Percentiles rank a stretch among this genome's conserved stretches.
phyloP scores from a whole-genome alignment of 169 alveolate species.

The Plasmodium knowlesi region DNA sequence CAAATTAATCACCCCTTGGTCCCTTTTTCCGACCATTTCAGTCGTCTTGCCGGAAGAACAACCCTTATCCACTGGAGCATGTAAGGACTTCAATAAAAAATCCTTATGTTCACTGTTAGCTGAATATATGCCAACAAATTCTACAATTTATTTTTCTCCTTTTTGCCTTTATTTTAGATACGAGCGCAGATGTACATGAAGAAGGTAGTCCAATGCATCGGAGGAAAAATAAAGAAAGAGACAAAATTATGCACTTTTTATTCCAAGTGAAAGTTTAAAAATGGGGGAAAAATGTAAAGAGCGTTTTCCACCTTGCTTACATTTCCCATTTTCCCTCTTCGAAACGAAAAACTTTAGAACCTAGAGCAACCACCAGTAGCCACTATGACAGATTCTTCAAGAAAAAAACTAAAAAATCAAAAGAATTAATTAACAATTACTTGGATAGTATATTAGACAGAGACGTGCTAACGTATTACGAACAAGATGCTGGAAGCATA shows the following conservation, averaged over 20 bases:
- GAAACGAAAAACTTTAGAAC: background rate
- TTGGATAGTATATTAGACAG: slow-evolving; percentile 46
- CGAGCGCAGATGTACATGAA: background rate
- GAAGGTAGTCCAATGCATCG: background rate
- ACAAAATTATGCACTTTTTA: background rate
- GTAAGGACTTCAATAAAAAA: background rate
- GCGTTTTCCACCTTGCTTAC: background rate
- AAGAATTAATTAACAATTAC: background rate
- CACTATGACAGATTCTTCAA: background rate
- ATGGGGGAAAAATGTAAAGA: background rate
- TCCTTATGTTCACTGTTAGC: background rate
- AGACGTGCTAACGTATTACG: background rate
- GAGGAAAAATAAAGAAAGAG: background rate
- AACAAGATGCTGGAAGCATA: background rate
- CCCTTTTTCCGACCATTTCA: background rate
- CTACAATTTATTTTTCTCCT: background rate
- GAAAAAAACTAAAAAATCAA: background rate
- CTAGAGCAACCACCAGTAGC: background rate
- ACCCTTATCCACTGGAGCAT: background rate
- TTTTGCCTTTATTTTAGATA: background rate
- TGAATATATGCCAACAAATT: background rate
- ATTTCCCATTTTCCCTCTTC: background rate
- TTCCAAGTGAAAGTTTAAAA: background rate
- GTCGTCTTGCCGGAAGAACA: background rate
- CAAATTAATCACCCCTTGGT: background rate